Percentiles rank a stretch among this genome's conserved stretches.
These are phyloP conservation scores for Linnemannia exigua DNA, from an alignment of 192 early-diverging fungal genomes.

Conservation along the genomic window DNA sequence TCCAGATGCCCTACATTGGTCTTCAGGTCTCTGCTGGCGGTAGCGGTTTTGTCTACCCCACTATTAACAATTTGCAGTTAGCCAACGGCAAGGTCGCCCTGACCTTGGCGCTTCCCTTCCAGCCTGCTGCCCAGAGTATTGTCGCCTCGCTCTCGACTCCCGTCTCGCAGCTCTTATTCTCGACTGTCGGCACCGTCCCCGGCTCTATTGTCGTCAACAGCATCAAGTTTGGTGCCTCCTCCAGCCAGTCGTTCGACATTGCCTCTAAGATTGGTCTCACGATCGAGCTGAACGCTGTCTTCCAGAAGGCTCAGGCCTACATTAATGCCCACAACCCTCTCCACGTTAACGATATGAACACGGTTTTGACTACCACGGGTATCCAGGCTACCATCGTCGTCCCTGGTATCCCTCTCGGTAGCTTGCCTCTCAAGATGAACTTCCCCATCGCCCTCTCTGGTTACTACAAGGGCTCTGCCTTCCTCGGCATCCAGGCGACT, in stretches of 20 bases:
- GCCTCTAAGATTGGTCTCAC: slow-evolving; percentile 7
- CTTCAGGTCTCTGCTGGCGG: slow-evolving; percentile 26
- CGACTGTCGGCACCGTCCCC: slow-evolving; percentile 24
- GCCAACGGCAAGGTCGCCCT: slow-evolving; percentile 15
- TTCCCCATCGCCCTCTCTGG: slow-evolving; percentile 26
- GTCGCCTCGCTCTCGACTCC: slow-evolving; percentile 26
- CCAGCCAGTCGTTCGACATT: slow-evolving; percentile 31
- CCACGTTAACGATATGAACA: slow-evolving; percentile 33
- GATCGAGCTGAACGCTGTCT: slow-evolving; percentile 19
- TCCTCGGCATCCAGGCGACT: slow-evolving; percentile 24
- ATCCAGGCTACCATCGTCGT: slow-evolving; percentile 18
- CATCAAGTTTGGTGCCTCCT: slow-evolving; percentile 25
- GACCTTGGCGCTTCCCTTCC: slow-evolving; percentile 25
- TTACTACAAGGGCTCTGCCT: slow-evolving; percentile 16
- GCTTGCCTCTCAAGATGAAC: slow-evolving; percentile 24
- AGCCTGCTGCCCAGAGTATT: slow-evolving; percentile 21
- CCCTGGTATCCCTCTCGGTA: slow-evolving; percentile 18
- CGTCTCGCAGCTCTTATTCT: slow-evolving; percentile 22
- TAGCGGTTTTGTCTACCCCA: slow-evolving; percentile 16
- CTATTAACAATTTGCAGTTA: slow-evolving; percentile 21
- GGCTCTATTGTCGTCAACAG: slow-evolving; percentile 18
- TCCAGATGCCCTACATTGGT: slow-evolving; percentile 30
- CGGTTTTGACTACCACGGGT: slow-evolving; percentile 22
- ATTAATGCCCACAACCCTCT: slow-evolving; percentile 26
- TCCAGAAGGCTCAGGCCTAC: slow-evolving; percentile 35